These are phyloP conservation scores for Catenaria anguillulae DNA, from an alignment of 371 early-diverging fungal species.

Conservation along the genomic window DNA sequence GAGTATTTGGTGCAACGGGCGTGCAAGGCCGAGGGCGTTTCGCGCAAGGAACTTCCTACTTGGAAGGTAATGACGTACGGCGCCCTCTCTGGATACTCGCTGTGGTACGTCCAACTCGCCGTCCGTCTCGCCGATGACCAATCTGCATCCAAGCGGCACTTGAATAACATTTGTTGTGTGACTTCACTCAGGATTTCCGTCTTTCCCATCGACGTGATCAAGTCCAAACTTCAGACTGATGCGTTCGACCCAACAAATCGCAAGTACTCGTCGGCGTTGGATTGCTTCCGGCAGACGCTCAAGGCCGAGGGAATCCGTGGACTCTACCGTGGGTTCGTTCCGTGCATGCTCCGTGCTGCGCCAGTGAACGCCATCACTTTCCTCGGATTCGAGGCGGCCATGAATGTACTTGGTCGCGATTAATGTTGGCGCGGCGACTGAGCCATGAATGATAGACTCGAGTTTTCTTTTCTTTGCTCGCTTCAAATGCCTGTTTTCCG, in stretches of 20 bases:
- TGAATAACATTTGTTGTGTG: too few species aligned
- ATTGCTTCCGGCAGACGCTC: conserved; percentile 28
- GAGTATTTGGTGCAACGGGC: conserved; percentile 28
- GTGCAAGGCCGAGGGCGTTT: conserved; percentile 11
- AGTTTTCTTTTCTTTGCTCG: too few species aligned
- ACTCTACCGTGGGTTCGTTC: conserved; percentile 29
- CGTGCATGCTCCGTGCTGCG: conserved; percentile 36
- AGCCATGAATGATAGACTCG: too few species aligned
- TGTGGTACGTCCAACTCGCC: conserved; percentile 33
- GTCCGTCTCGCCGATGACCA: too few species aligned
- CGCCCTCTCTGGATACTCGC: conserved; percentile 26
- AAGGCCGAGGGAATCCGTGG: conserved; percentile 26
- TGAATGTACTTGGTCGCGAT: conserved; percentile 7
- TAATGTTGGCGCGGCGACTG: too few species aligned
- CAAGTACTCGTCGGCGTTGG: conserved; percentile 21
- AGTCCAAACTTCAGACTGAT: conserved; percentile 35
- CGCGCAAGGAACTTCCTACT: conserved; percentile 20
- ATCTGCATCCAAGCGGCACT: too few species aligned
- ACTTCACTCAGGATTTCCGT: conserved; percentile 8
- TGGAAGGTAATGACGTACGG: conserved; percentile 24
- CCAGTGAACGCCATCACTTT: conserved; percentile 41
- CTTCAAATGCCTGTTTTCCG: too few species aligned
- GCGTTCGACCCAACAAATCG: conserved; percentile 18
- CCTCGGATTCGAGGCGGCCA: conserved; percentile 17
- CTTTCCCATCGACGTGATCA: conserved; percentile 23